Base-by-base conservation (phyloP, 306 rosid genomes). In the Quillaja saponaria region DNA sequence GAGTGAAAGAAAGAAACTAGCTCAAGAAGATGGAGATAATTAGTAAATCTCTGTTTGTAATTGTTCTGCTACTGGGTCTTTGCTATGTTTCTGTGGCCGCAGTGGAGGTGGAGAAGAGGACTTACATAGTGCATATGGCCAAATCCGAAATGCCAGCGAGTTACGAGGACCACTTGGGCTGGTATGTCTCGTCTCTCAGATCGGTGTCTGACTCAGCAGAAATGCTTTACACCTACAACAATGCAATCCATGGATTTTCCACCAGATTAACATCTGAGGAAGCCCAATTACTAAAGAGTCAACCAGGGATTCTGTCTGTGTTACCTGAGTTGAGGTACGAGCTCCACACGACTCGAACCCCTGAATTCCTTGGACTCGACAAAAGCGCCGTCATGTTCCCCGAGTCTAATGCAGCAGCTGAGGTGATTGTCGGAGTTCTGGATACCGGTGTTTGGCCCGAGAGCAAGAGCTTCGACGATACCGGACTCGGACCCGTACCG, bases 361-460 rank as follows among this genome's bases (percentile, higher is more conserved):
- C 96, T 3, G 47, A 74, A 38, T 91, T 91, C 39, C 90, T 91
- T 0, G 95, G 97, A 2, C 80, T 91, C 2, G 87, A 80, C 41
- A 72, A 71, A 57, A 50, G 64, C 34, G 6, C 49, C 6, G 20
- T 17, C 17, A 2, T 55, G 46, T 60, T 54, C 10, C 81, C 81
- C 1, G 49, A 69, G 18, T 61, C 87, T 3, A 71, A 35, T 6
- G 62, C 68, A 0, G 47, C 9, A 0, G 46, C 68, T 48, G 96
- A 88, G 1, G 78, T 85, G 7, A 49, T 88, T 13, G 21, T 91
- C 2, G 88, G 95, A 8, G 44, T 91, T 10, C 44, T 91, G 13
- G 97, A 91, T 61, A 85, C 91, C 0, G 97, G 95, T 0, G 66
- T 91, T 35, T 88, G 90, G 95, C 97, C 95, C 0, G 95, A 91